These are phyloP conservation scores for Lyophyllum shimeji DNA, from an alignment of 768 basidiomycete species.

Conservation along the genomic window DNA sequence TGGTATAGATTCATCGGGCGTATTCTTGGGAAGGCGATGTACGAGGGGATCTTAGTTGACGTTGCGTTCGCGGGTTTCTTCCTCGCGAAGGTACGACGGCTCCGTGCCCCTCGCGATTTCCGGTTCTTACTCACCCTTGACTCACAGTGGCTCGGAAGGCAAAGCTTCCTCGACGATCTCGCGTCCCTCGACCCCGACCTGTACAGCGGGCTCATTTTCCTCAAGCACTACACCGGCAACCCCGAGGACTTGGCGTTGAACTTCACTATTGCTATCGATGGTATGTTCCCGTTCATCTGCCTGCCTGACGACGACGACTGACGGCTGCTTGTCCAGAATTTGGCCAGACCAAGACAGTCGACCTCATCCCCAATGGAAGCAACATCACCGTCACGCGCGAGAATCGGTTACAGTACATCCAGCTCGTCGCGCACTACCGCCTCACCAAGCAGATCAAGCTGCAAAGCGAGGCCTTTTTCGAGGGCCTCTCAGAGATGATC, in stretches of 20 bases:
- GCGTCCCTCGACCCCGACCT: conserved; percentile 89
- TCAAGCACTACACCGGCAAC: conserved; percentile 89
- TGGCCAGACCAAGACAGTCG: conserved; percentile 70
- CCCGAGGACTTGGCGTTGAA: conserved; percentile 87
- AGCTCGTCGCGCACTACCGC: conserved; percentile 84
- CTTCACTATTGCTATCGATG: conserved; percentile 86
- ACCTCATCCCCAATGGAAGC: conserved; percentile 80
- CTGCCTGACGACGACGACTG: neutral
- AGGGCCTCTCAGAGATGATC: conserved; percentile 90
- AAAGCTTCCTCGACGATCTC: conserved; percentile 91
- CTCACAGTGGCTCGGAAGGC: conserved; percentile 82
- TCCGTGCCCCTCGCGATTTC: neutral
- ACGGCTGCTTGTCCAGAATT: conserved; percentile 54
- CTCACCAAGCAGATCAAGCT: conserved; percentile 85
- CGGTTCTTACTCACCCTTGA: conserved; percentile 1
- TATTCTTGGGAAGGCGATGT: conserved; percentile 94
- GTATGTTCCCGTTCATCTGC: conserved; percentile 36
- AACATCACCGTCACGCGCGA: conserved; percentile 85
- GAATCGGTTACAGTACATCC: conserved; percentile 89
- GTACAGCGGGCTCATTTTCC: conserved; percentile 87
- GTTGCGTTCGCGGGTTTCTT: conserved; percentile 97
- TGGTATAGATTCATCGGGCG: conserved; percentile 96
- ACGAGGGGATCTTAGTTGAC: conserved; percentile 93
- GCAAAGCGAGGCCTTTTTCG: conserved; percentile 87
- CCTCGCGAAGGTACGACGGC: conserved; percentile 67